These are phyloP conservation scores for Dryadomyces sulphureus DNA, from an alignment of 2,329 filamentous ascomycete genomes.

Conservation along the genomic window DNA sequence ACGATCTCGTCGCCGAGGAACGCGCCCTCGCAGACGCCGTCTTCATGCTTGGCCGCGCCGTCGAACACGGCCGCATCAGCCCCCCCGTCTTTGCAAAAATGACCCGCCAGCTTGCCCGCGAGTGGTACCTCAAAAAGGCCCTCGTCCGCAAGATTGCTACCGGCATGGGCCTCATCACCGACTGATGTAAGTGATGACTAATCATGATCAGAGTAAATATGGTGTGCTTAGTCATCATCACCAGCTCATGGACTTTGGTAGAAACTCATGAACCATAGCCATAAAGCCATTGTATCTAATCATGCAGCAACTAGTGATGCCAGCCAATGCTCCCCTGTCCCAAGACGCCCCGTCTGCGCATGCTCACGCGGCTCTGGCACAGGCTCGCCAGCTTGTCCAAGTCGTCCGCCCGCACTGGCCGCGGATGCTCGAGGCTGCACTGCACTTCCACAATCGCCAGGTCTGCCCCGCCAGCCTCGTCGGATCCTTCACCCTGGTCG, in stretches of 20 bases:
- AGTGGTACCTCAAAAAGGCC: slow-evolving; percentile 76
- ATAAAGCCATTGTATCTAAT: too few species aligned
- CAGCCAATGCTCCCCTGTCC: not conserved
- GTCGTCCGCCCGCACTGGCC: slow-evolving; percentile 15
- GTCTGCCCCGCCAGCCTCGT: not conserved
- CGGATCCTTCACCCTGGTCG: not conserved
- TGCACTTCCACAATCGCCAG: slow-evolving; percentile 12
- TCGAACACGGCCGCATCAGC: slow-evolving; percentile 57
- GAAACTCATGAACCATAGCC: too few species aligned
- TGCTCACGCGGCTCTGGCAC: slow-evolving; percentile 8
- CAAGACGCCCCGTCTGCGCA: not conserved
- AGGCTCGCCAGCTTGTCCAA: slow-evolving; percentile 11
- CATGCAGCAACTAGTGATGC: not conserved
- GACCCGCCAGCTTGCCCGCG: slow-evolving; percentile 57
- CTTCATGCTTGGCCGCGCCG: slow-evolving; percentile 61
- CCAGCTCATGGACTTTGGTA: too few species aligned
- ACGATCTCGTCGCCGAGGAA: slow-evolving; percentile 79
- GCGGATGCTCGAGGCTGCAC: slow-evolving; percentile 16
- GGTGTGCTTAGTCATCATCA: too few species aligned
- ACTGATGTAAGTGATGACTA: not conserved
- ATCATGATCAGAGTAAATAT: not conserved
- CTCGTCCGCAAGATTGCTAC: slow-evolving; percentile 61
- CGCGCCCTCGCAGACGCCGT: slow-evolving; percentile 74
- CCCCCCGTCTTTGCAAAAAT: slow-evolving; percentile 66
- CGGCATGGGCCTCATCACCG: slow-evolving; percentile 50